These are phyloP conservation scores for Auriculariales sp. DNA, from an alignment of 768 basidiomycete genomes.

Conservation along the genomic window DNA sequence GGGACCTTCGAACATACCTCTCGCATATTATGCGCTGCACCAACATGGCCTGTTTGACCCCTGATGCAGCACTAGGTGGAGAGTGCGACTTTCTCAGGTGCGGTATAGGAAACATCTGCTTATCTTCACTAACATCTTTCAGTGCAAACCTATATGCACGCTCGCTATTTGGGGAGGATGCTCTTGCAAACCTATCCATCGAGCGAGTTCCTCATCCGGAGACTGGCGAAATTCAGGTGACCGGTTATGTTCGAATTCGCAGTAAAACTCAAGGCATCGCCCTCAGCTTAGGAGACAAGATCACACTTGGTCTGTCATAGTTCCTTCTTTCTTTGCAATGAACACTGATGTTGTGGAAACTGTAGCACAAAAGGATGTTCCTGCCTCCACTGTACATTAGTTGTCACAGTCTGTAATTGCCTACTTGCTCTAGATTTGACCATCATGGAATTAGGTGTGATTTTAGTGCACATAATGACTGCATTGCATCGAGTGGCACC, in stretches of 20 bases:
- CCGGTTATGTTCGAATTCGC: conserved; percentile 89
- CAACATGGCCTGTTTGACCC: conserved; percentile 95
- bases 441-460: too few species aligned
- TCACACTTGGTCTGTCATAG: conserved; percentile 38
- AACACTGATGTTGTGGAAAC: neutral
- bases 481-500: too few species aligned
- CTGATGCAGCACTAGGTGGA: conserved; percentile 73
- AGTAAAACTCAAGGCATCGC: conserved; percentile 98
- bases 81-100: conserved; percentile 95
- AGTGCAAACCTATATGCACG: conserved; percentile 1
- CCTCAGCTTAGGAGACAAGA: conserved; percentile 80
- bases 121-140: neutral
- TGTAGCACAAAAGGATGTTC: conserved; percentile 6
- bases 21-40: conserved; percentile 92
- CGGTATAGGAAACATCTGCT: conserved; percentile 34
- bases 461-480: too few species aligned
- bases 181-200: conserved; percentile 85
- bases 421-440: too few species aligned
- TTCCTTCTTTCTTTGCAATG: neutral
- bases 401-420: too few species aligned
- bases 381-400: too few species aligned
- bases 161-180: conserved; percentile 64
- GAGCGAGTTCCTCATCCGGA: conserved; percentile 54
- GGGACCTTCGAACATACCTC: conserved; percentile 79
- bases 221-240: conserved; percentile 58